Evolutionary conservation across 2,329 filamentous ascomycete genomes (phyloP).

Genomic region (Blastomyces gilchristii): DNA sequence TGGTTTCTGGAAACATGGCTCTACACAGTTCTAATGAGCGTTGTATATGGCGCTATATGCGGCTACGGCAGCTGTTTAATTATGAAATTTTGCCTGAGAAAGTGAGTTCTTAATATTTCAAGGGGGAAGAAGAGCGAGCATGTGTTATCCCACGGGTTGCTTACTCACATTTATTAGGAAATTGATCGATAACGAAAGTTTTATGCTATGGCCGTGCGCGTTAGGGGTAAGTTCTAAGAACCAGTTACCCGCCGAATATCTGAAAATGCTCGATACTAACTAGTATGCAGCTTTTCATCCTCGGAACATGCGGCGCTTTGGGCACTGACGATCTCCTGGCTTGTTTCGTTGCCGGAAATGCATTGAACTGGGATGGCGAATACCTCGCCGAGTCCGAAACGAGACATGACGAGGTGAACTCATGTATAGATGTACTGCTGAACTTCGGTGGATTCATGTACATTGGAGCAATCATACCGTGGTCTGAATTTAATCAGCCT

Average conservation of each 20-base stretch:
- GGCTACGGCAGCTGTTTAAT: slow-evolving; percentile 41
- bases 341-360: slow-evolving; percentile 50
- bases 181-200: slow-evolving; percentile 49
- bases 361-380: slow-evolving; percentile 53
- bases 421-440: slow-evolving; percentile 47
- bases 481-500: slow-evolving; percentile 45
- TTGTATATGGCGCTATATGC: slow-evolving; percentile 43
- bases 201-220: slow-evolving; percentile 43
- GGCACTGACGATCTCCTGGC: slow-evolving; percentile 52
- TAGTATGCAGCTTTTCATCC: slow-evolving; percentile 42
- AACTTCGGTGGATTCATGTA: slow-evolving; percentile 55
- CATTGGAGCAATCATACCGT: slow-evolving; percentile 47
- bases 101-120: slow-evolving; percentile 14
- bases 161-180: slow-evolving; percentile 24
- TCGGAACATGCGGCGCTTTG: slow-evolving; percentile 48
- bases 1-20: slow-evolving; percentile 53
- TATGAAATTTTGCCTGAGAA: slow-evolving; percentile 33
- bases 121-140: slow-evolving; percentile 8
- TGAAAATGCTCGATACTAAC: not conserved
- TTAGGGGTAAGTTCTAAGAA: slow-evolving; percentile 32
- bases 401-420: slow-evolving; percentile 53
- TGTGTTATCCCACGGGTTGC: slow-evolving; percentile 6
- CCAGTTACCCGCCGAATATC: not conserved
- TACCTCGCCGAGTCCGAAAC: slow-evolving; percentile 47
- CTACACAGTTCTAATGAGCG: slow-evolving; percentile 48